These are phyloP conservation scores for Eutypa lata DNA, from an alignment of 2,329 filamentous ascomycete genomes.

Conservation along the genomic window DNA sequence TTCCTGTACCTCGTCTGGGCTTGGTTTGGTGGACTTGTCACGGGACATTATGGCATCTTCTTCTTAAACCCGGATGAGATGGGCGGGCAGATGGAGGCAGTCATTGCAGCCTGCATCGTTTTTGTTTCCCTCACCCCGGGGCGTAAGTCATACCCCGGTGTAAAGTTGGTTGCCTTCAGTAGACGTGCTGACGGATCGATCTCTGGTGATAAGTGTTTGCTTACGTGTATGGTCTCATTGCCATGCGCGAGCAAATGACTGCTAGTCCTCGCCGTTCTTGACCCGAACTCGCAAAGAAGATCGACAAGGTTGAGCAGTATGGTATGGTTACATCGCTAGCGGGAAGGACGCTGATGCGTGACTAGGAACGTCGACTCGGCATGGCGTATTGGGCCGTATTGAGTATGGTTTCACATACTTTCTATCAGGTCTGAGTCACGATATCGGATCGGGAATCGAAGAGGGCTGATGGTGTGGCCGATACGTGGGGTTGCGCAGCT, in stretches of 20 bases:
- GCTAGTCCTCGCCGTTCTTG: not conserved
- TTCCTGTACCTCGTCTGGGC: constrained; percentile 49
- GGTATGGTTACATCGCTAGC: not conserved
- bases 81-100: constrained; percentile 38
- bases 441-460: too few species aligned
- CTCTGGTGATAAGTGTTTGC: constrained; percentile 37
- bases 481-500: not conserved
- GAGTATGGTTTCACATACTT: not conserved
- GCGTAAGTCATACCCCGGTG: constrained; percentile 35
- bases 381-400: not conserved
- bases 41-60: constrained; percentile 46
- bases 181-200: not conserved
- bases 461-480: too few species aligned
- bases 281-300: not conserved
- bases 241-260: not conserved
- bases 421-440: too few species aligned
- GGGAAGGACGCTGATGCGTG: not conserved
- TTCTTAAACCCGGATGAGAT: constrained; percentile 47
- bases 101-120: constrained; percentile 40
- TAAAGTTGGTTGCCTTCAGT: not conserved
- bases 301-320: not conserved
- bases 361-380: not conserved
- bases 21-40: constrained; percentile 42
- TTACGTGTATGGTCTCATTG: constrained; percentile 26
- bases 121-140: constrained; percentile 43